phyloP scores from a whole-genome alignment of 345 rosid species.

The Draba incana region DNA sequence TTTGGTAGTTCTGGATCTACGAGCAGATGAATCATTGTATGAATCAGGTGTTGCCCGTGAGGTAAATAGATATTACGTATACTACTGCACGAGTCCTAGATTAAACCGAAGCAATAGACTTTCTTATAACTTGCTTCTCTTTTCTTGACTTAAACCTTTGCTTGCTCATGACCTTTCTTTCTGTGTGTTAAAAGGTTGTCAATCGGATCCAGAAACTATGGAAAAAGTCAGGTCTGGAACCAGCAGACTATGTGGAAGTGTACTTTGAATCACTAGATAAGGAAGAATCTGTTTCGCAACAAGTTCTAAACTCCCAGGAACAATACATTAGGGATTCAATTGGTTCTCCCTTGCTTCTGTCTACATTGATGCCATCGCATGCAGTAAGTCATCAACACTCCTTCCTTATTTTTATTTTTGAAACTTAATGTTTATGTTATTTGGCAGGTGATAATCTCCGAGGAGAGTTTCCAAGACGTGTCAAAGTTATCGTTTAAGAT shows the following conservation, averaged over 20 bases:
- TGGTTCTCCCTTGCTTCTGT: slow-evolving; percentile 79
- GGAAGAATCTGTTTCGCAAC: slow-evolving; percentile 54
- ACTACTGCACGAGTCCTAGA: slow-evolving; percentile 2
- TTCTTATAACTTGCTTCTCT: not conserved
- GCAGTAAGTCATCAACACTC: slow-evolving; percentile 58
- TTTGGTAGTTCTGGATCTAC: slow-evolving; percentile 86
- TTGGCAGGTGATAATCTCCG: slow-evolving; percentile 65
- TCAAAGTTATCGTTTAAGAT: slow-evolving; percentile 62
- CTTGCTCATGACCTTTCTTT: slow-evolving; percentile 33
- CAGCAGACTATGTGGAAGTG: slow-evolving; percentile 87
- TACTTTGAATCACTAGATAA: slow-evolving; percentile 78
- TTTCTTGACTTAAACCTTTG: not conserved
- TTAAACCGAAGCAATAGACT: slow-evolving; percentile 15
- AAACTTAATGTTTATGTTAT: slow-evolving; percentile 5
- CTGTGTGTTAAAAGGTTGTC: slow-evolving; percentile 54
- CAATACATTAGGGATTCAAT: slow-evolving; percentile 72
- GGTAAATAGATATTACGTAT: slow-evolving; percentile 50
- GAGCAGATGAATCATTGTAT: slow-evolving; percentile 86
- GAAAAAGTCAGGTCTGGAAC: slow-evolving; percentile 82
- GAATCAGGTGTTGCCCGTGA: slow-evolving; percentile 95
- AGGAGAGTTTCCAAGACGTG: slow-evolving; percentile 64
- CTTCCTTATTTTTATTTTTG: not conserved
- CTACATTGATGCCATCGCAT: slow-evolving; percentile 61
- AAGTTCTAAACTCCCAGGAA: slow-evolving; percentile 78
- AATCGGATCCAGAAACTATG: slow-evolving; percentile 89